Percentiles rank a stretch among this genome's conserved stretches.
Conservation (phyloP, 2,329 filamentous ascomycete species). For the Aureobasidium sp. region DNA sequence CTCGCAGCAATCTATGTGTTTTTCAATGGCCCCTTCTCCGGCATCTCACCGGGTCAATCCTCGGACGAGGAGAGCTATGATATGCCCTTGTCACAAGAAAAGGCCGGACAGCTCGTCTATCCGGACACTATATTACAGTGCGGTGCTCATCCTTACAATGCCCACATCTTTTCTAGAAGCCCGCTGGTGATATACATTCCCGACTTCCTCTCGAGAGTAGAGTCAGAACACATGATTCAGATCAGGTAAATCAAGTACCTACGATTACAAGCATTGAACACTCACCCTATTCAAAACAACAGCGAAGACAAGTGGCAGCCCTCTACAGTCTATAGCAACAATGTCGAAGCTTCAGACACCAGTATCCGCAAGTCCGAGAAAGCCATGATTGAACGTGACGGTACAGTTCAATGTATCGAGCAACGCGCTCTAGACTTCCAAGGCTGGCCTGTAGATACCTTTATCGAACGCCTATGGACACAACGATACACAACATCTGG, state of each 20-base stretch:
- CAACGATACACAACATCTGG: conserved; percentile 51
- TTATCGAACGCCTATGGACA: conserved; percentile 53
- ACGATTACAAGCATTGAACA: conserved; percentile 10
- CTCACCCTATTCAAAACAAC: neutral
- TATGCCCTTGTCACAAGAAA: conserved; percentile 23
- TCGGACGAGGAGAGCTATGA: conserved; percentile 14
- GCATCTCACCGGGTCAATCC: neutral
- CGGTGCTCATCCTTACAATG: conserved; percentile 29
- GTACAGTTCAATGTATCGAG: conserved; percentile 50
- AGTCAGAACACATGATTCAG: conserved; percentile 43
- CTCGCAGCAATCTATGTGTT: conserved; percentile 26
- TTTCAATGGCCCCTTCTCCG: conserved; percentile 21
- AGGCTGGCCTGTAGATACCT: conserved; percentile 50
- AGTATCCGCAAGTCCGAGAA: conserved; percentile 47
- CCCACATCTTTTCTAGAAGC: conserved; percentile 44
- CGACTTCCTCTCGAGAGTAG: conserved; percentile 42
- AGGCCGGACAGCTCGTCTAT: conserved; percentile 32
- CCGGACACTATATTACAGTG: conserved; percentile 34
- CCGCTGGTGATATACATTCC: conserved; percentile 53
- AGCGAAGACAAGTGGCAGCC: conserved; percentile 42
- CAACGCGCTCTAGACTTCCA: conserved; percentile 50
- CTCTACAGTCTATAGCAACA: conserved; percentile 47
- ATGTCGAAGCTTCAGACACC: conserved; percentile 40
- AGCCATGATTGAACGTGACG: conserved; percentile 37
- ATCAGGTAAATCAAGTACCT: conserved; percentile 39